Evolutionary conservation across 768 basidiomycete species (phyloP).

Genomic region (Melanogaster broomeanus): DNA sequence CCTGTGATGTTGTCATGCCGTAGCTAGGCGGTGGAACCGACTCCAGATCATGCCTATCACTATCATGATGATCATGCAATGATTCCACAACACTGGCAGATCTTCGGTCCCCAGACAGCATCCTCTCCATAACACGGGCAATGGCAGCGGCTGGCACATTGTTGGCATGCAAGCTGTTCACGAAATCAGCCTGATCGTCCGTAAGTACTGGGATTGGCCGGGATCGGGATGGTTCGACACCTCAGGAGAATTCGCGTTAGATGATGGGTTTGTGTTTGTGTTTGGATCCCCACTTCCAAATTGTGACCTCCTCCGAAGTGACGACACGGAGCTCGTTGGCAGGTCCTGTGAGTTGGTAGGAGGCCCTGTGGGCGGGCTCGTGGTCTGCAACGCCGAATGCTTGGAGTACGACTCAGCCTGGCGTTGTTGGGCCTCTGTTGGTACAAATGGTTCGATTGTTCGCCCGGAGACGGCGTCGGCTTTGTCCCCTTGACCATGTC

Average conservation of each 20-base stretch:
- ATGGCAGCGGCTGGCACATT: slow-evolving; percentile 16
- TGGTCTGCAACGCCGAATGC: neutral
- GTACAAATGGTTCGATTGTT: slow-evolving; percentile 8
- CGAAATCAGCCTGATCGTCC: slow-evolving; percentile 21
- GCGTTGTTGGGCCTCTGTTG: no score
- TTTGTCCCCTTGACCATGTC: no score
- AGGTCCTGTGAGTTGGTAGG: no score
- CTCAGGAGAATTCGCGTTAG: neutral
- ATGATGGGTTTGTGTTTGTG: neutral
- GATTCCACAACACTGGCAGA: neutral
- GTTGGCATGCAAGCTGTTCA: slow-evolving; percentile 14
- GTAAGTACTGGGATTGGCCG: slow-evolving; percentile 13
- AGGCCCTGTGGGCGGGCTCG: neutral
- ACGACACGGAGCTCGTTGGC: no score
- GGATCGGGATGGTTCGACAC: neutral
- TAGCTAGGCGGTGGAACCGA: slow-evolving; percentile 19
- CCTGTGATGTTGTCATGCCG: slow-evolving; percentile 1
- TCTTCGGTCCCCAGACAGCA: slow-evolving; percentile 16
- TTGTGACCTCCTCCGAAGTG: no score
- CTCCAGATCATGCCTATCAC: neutral
- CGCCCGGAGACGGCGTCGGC: neutral
- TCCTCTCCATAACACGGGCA: slow-evolving; percentile 20
- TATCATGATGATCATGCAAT: neutral
- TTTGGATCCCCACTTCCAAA: neutral
- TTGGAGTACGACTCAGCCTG: no score